These are phyloP conservation scores for Bryoerythrophyllum caledonicum DNA, from an alignment of 225 moss, liverwort and hornwort genomes.

Conservation along the genomic window DNA sequence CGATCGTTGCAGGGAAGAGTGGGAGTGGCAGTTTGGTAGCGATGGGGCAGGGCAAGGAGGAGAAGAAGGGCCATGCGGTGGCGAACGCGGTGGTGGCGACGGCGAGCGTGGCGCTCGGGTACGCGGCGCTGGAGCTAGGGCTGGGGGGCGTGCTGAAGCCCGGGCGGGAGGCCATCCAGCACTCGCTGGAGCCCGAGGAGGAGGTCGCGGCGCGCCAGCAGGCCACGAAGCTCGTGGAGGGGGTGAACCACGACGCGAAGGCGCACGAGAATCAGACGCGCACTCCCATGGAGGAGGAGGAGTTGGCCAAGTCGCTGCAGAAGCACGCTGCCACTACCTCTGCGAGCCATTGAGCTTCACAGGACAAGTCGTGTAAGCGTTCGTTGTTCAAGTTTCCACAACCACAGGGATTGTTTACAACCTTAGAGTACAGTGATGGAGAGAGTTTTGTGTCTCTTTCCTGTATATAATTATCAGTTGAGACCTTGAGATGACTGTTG, in stretches of 20 bases:
- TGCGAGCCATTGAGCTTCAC: background rate
- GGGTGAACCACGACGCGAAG: constrained; percentile 5
- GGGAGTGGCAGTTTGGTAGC: too few species aligned
- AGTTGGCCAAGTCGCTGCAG: constrained; percentile 14
- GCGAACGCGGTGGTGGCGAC: constrained; percentile 34
- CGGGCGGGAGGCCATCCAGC: constrained; percentile 38
- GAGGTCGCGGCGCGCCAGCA: constrained; percentile 16
- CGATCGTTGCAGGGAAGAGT: too few species aligned
- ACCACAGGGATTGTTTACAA: background rate
- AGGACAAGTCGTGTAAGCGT: background rate
- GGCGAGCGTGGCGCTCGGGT: constrained; percentile 46
- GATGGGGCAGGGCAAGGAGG: constrained; percentile 43
- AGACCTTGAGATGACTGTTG: background rate
- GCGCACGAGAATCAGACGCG: constrained; percentile 21
- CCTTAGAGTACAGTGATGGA: background rate
- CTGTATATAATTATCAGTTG: background rate
- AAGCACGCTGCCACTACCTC: background rate
- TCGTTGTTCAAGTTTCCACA: background rate
- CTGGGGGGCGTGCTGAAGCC: constrained; percentile 31
- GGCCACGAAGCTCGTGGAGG: background rate
- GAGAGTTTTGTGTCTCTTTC: background rate
- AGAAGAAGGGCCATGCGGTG: constrained; percentile 27
- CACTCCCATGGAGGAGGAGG: background rate
- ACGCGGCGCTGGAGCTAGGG: constrained; percentile 45
- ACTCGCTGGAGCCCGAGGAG: constrained; percentile 29